phyloP scores from a whole-genome alignment of 208 protist genomes.

The Naegleria gruberi region DNA sequence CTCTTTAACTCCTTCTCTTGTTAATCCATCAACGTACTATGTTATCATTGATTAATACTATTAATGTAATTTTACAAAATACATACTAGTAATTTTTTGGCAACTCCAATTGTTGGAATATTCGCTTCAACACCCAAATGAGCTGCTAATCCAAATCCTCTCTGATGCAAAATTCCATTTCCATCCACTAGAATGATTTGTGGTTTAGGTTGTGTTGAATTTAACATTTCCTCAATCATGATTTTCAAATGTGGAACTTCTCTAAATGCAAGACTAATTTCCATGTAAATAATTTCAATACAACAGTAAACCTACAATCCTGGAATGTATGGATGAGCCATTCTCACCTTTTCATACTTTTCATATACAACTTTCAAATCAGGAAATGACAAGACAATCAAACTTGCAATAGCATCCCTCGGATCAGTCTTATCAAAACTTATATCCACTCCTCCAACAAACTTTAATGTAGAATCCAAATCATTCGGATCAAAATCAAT shows the following conservation, averaged over 20 bases:
- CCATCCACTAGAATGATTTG: slow-evolving; percentile 13
- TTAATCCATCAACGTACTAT: not conserved
- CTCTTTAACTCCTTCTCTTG: slow-evolving; percentile 3
- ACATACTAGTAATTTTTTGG: slow-evolving; percentile 13
- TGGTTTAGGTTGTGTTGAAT: not conserved
- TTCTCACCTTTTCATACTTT: not conserved
- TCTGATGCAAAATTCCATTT: slow-evolving; percentile 10
- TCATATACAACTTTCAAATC: slow-evolving; percentile 23
- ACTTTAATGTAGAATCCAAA: not conserved
- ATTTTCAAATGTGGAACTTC: not conserved
- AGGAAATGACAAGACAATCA: slow-evolving; percentile 5
- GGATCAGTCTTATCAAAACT: not conserved
- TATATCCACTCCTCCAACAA: slow-evolving; percentile 4
- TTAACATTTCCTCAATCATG: not conserved
- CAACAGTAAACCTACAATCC: not conserved
- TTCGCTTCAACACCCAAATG: not conserved
- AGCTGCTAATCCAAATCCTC: slow-evolving; percentile 8
- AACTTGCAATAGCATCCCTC: not conserved
- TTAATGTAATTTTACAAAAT: not conserved
- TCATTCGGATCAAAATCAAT: not conserved
- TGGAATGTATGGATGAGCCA: not conserved
- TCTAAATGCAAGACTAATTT: not conserved
- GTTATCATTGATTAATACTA: not conserved
- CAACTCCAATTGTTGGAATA: slow-evolving; percentile 10
- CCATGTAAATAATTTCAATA: not conserved